Evolutionary conservation across 768 basidiomycete genomes (phyloP), one percentile per base, ranked within the genome.

Genomic region (Leccinellum luteum): DNA sequence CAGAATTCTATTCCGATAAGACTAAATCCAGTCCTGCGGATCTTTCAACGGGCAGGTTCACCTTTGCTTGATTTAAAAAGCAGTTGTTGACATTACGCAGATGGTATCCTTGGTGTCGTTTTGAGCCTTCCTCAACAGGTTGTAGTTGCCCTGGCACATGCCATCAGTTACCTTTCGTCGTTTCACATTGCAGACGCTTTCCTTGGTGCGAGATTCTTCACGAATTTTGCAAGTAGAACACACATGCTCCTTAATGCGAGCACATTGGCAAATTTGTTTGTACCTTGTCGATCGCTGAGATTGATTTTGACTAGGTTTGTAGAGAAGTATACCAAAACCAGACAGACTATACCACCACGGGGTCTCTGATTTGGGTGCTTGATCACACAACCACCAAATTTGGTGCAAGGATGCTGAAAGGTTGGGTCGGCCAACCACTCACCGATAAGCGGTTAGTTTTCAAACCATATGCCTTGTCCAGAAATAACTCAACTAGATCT

Each of bases 261-360:
- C 68, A 96, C 96, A 0, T 73, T 98, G 12, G 80, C 81, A 13
- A 98, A 97, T 68, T 72, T 96, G 74, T 83, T 58, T 15, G 81
- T 70, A 19, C 34, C 35, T 51, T 21, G 6, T 23, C 38, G 27
- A 59, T 28, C n/a, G 23, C 7, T 55, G 27, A 23, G 31, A 13
- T 48, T 23, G 28, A 48, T 17, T 21, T 48, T 59, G 47, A 60
- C 51, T 8, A n/a, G 10, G 15, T 25, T 38, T 27, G 43, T 59
- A 85, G 85, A 45, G 95, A 98, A 71, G 85, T 99, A n/a, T 95
- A 92, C 69, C 82, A 85, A 32, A 98, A 98, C 64, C 88, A 90
- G 66, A 93, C 92, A 1, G 89, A 97, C 68, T 82, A 81, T 54
- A 84, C 81, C 12, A 76, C 80, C 19, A 80, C 74, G 56, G 95